A percentile compares a stretch with the other conserved stretches of the same genome.
These are phyloP conservation scores for Aspergillus melleus DNA, from an alignment of 2,329 filamentous ascomycete genomes.

Conservation along the genomic window DNA sequence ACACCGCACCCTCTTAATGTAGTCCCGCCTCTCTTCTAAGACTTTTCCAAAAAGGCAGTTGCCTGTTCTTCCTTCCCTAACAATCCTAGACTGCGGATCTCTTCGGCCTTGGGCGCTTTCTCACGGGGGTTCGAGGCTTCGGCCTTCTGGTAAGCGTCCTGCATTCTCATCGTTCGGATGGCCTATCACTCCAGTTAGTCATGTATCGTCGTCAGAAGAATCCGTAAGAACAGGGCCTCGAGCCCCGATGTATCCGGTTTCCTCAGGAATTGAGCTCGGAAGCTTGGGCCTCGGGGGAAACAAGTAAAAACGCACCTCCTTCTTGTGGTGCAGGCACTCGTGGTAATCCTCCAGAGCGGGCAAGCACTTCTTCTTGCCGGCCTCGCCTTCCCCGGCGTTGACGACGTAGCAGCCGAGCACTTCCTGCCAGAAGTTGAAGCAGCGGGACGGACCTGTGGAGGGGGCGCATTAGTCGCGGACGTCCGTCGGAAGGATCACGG, in stretches of 20 bases:
- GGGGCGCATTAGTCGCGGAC: slow-evolving; percentile 24
- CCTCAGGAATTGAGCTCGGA: background rate
- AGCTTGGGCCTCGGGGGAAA: background rate
- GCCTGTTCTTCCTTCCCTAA: slow-evolving; percentile 81
- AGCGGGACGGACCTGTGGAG: slow-evolving; percentile 67
- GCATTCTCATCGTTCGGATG: slow-evolving; percentile 73
- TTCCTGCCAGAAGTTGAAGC: slow-evolving; percentile 99
- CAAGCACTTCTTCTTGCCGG: slow-evolving; percentile 83
- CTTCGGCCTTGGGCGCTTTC: slow-evolving; percentile 75
- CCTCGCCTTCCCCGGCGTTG: slow-evolving; percentile 78
- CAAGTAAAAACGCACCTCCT: slow-evolving; percentile 72
- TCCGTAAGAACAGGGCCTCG: background rate
- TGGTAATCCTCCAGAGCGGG: slow-evolving; percentile 94
- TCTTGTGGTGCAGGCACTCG: slow-evolving; percentile 97
- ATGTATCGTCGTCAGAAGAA: background rate
- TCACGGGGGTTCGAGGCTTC: slow-evolving; percentile 74
- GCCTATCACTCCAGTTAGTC: slow-evolving; percentile 54
- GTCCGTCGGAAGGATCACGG: slow-evolving; percentile 19
- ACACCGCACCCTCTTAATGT: slow-evolving; percentile 22
- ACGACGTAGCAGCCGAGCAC: slow-evolving; percentile 97
- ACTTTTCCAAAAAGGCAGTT: slow-evolving; percentile 53
- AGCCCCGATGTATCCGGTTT: background rate
- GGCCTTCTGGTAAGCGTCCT: slow-evolving; percentile 80
- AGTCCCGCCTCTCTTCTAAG: slow-evolving; percentile 19
- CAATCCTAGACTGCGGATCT: slow-evolving; percentile 84